A percentile compares a stretch with the other conserved stretches of the same genome.
These are phyloP conservation scores for Nakazawaea siamensis DNA, from an alignment of 805 yeast species.

Conservation along the genomic window DNA sequence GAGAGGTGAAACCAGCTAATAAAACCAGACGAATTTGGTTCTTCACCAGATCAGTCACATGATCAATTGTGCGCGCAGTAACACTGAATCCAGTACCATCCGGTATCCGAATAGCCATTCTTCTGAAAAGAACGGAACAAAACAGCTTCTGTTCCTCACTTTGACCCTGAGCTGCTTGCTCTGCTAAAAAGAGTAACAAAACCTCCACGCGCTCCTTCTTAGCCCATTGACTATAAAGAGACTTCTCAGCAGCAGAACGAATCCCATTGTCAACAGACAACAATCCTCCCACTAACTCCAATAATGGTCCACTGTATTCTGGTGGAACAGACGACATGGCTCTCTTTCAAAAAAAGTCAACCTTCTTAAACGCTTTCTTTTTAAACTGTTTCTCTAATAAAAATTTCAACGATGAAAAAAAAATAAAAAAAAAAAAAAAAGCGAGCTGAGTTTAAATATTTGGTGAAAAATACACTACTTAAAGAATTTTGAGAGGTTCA, in stretches of 20 bases:
- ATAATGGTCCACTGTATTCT: constrained; percentile 20
- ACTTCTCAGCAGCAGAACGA: constrained; percentile 73
- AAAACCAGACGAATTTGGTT: constrained; percentile 56
- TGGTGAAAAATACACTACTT: constrained; percentile 14
- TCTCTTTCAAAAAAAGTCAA: no score
- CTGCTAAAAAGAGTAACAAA: constrained; percentile 70
- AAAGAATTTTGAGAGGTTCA: constrained; percentile 59
- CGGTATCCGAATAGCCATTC: constrained; percentile 77
- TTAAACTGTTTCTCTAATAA: no score
- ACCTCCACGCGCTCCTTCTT: constrained; percentile 56
- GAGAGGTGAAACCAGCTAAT: constrained; percentile 57
- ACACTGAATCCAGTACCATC: constrained; percentile 50
- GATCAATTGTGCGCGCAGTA: constrained; percentile 73
- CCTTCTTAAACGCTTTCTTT: no score
- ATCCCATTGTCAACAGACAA: constrained; percentile 70
- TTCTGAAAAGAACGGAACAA: constrained; percentile 83
- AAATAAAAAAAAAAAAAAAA: constrained; percentile 2
- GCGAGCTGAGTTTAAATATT: background rate
- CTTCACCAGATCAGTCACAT: constrained; percentile 48
- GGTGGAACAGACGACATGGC: constrained; percentile 4
- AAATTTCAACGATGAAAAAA: background rate
- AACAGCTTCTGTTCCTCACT: constrained; percentile 57
- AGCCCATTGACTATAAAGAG: constrained; percentile 72
- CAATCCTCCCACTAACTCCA: constrained; percentile 54
- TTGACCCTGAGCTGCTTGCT: constrained; percentile 58